Percentiles rank a stretch among this genome's conserved stretches.
phyloP scores from a whole-genome alignment of 2,329 filamentous ascomycete genomes.

The Ambrosiella xylebori region DNA sequence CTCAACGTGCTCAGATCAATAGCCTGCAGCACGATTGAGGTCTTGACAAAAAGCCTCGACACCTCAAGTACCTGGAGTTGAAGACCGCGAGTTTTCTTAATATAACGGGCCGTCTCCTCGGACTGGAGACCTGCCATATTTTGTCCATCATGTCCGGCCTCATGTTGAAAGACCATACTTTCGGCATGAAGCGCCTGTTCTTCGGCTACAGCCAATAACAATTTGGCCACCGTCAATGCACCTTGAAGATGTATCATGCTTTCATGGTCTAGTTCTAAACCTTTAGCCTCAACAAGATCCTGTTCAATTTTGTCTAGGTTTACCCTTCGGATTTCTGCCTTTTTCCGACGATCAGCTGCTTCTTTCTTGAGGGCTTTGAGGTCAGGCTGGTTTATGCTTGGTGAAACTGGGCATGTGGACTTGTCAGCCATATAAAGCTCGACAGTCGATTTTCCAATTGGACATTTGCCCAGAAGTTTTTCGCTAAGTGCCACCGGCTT shows the following conservation, averaged over 20 bases:
- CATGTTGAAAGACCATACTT: neutral
- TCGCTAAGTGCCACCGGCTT: too few relatives aligned
- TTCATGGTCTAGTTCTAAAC: neutral
- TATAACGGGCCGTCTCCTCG: constrained; percentile 30
- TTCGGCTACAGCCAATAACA: neutral
- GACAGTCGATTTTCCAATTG: too few relatives aligned
- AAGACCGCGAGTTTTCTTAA: constrained; percentile 40
- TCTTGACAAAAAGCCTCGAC: constrained; percentile 42
- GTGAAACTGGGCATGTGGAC: too few relatives aligned
- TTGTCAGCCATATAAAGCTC: too few relatives aligned
- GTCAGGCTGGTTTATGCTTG: too few relatives aligned
- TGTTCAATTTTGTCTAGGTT: too few relatives aligned
- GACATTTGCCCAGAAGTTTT: too few relatives aligned
- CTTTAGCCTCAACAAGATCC: too few relatives aligned
- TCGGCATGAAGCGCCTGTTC: neutral
- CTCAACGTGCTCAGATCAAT: constrained; percentile 22
- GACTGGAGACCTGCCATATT: neutral
- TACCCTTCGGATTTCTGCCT: too few relatives aligned
- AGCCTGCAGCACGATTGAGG: constrained; percentile 32
- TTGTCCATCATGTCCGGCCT: neutral
- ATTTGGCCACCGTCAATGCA: neutral
- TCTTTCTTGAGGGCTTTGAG: too few relatives aligned
- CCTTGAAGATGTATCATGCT: neutral
- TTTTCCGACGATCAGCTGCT: too few relatives aligned
- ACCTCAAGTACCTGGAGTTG: constrained; percentile 36